Base-by-base conservation (phyloP, 176 grass and related monocot species). In the Juncus inflexus region DNA sequence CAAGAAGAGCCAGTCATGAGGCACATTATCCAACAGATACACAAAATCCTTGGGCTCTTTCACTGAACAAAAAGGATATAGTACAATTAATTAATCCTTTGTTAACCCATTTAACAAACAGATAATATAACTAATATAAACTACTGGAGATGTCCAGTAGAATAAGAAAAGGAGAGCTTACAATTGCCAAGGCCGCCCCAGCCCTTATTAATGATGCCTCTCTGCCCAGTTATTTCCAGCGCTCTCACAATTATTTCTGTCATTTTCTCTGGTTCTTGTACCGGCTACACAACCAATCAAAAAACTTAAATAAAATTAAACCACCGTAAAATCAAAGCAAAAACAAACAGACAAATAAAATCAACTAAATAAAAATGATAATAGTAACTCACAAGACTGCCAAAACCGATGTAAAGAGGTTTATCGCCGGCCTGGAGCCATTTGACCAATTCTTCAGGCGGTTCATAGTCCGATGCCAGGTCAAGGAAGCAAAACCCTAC, bases 1-100 rank as follows among this genome's bases (percentile, higher is more conserved):
- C 67, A 87, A 72, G 77, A 94, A 94, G 7, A 94, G 84, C 89
- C 84, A 94, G 53, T 94, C 89, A 67, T 94, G 89, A 56, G 89
- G 84, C 72, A 87, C 64, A 60, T 87, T 94, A 52, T 87, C 89
- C 69, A 94, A 49, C 66, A 94, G 58, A 52, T 87, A 87, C 7
- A 94, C 81, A 77, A 54, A 80, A 40, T 94, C 81, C 64, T 85
- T 87, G 0, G 63, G 58, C 73, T 85, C 76, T 67, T 74, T 74
- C 81, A 94, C 89, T 94, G 75, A 12, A 64, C 77, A 55, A 67
- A 67, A 58, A 47, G 13, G 40, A 4, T 64, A 64, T 15, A 45
- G 12, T 37, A 19, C 11, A 47, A 47, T n/a, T n/a, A 76, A 36
- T 12, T 65, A 37, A 8, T 42, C 41, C n/a, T 6, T 12, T 47